phyloP scores from a whole-genome alignment of 1,284 basidiomycete genomes.

The Ustilago xerochloae region DNA sequence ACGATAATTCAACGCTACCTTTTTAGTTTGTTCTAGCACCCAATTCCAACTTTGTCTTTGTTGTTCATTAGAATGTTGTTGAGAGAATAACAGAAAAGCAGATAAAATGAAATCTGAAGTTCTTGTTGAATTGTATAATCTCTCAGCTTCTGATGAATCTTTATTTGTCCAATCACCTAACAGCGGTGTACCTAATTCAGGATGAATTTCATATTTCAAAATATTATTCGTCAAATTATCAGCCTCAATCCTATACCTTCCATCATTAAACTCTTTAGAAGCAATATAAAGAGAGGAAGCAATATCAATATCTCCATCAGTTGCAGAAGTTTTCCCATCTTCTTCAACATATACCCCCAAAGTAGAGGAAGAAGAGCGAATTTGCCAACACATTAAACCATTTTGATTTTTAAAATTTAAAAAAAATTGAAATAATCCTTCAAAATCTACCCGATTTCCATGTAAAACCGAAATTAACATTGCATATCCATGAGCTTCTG shows the following conservation, averaged over 20 bases:
- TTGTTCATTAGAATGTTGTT: constrained; percentile 29
- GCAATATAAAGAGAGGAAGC: constrained; percentile 58
- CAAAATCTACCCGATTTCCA: constrained; percentile 55
- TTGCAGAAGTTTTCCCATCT: constrained; percentile 55
- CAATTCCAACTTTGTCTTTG: constrained; percentile 46
- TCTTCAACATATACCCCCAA: constrained; percentile 44
- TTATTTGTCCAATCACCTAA: constrained; percentile 62
- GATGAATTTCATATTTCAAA: constrained; percentile 50
- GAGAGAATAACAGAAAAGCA: constrained; percentile 51
- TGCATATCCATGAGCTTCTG: constrained; percentile 63
- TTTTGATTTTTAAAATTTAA: constrained; percentile 48
- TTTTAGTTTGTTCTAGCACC: constrained; percentile 51
- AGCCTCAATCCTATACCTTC: constrained; percentile 45
- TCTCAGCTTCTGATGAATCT: constrained; percentile 30
- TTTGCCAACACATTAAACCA: constrained; percentile 64
- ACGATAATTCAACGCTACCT: constrained; percentile 26
- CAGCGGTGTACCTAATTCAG: constrained; percentile 47
- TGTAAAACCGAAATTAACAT: constrained; percentile 63
- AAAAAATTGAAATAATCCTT: constrained; percentile 56
- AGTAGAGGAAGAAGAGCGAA: constrained; percentile 29
- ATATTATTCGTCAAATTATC: constrained; percentile 35
- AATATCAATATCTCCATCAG: constrained; percentile 64
- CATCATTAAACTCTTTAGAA: constrained; percentile 25
- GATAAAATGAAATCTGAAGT: constrained; percentile 60
- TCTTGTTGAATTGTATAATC: constrained; percentile 55